A percentile compares a stretch with the other conserved stretches of the same genome.
These are phyloP conservation scores for Cercis canadensis DNA, from an alignment of 306 rosid species.

Conservation along the genomic window DNA sequence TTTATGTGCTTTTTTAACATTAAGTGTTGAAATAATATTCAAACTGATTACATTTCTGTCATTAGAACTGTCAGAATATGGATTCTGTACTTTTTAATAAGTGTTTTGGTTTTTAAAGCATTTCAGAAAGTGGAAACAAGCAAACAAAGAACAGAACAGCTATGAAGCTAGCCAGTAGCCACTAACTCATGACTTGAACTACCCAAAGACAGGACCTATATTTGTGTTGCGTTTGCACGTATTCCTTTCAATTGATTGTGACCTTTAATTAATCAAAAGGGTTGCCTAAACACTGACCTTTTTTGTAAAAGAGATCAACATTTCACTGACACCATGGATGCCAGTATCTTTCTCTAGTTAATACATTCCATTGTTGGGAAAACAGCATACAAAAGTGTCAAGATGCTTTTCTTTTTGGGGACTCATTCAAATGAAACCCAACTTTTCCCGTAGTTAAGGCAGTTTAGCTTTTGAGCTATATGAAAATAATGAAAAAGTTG, in stretches of 20 bases:
- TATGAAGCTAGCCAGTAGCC: slow-evolving; percentile 26
- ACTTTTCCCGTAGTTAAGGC: too few relatives aligned
- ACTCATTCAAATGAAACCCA: slow-evolving; percentile 24
- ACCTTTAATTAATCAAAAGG: slow-evolving; percentile 23
- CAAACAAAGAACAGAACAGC: slow-evolving; percentile 1
- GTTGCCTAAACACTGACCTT: slow-evolving; percentile 10
- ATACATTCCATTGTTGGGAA: slow-evolving; percentile 57
- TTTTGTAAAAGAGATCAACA: slow-evolving; percentile 13
- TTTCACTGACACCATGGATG: slow-evolving; percentile 43
- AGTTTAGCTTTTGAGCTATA: slow-evolving; percentile 44
- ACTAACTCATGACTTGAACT: too few relatives aligned
- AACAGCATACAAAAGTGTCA: slow-evolving; percentile 61
- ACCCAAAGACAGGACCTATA: slow-evolving; percentile 23
- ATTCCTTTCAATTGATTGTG: background rate
- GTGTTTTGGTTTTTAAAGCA: background rate
- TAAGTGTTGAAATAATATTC: background rate
- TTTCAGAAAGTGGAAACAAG: background rate
- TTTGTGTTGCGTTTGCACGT: slow-evolving; percentile 18
- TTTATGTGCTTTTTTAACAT: background rate
- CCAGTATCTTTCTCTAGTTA: slow-evolving; percentile 45
- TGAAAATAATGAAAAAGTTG: slow-evolving; percentile 36
- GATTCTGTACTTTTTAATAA: background rate
- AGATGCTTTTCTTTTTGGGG: slow-evolving; percentile 41
- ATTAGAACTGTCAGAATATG: background rate
- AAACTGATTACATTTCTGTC: background rate